These are phyloP conservation scores for Fusarium praegraminearum DNA, from an alignment of 2,329 filamentous ascomycete species.

Conservation along the genomic window DNA sequence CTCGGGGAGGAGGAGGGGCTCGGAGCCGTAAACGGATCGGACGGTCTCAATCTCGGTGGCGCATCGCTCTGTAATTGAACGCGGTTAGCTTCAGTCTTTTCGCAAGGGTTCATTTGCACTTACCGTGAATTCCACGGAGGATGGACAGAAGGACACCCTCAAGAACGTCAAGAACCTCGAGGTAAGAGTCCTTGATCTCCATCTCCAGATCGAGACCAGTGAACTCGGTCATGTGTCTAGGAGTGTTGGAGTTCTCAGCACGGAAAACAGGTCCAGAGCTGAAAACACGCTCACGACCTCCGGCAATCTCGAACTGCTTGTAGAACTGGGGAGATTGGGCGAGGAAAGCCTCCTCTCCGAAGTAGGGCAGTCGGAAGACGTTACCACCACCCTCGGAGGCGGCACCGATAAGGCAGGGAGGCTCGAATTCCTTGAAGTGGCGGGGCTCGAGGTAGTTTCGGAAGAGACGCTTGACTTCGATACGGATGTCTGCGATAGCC, in stretches of 20 bases:
- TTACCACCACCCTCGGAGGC: slow-evolving; percentile 93
- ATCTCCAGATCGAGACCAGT: slow-evolving; percentile 91
- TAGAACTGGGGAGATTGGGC: slow-evolving; percentile 88
- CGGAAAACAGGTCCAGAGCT: slow-evolving; percentile 85
- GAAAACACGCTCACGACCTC: slow-evolving; percentile 81
- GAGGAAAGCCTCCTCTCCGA: slow-evolving; percentile 83
- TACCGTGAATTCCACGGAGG: slow-evolving; percentile 74
- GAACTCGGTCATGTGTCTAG: slow-evolving; percentile 89
- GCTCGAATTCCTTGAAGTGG: slow-evolving; percentile 72
- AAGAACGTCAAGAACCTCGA: slow-evolving; percentile 78
- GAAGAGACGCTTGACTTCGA: slow-evolving; percentile 19
- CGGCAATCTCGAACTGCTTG: slow-evolving; percentile 88
- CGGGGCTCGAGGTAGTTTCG: slow-evolving; percentile 73
- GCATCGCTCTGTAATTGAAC: slow-evolving; percentile 63
- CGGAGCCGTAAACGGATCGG: slow-evolving; percentile 79
- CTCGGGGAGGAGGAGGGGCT: slow-evolving; percentile 80
- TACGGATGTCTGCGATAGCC: slow-evolving; percentile 68
- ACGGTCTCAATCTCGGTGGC: slow-evolving; percentile 78
- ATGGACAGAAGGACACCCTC: slow-evolving; percentile 82
- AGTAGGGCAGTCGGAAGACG: slow-evolving; percentile 92
- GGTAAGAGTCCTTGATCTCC: slow-evolving; percentile 82
- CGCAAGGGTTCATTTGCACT: background rate
- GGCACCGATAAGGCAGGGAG: slow-evolving; percentile 88
- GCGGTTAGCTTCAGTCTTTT: background rate
- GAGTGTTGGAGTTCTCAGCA: slow-evolving; percentile 88